A percentile compares a stretch with the other conserved stretches of the same genome.
phyloP scores from a whole-genome alignment of 1,284 basidiomycete species.

The Cryptococcus sp. region DNA sequence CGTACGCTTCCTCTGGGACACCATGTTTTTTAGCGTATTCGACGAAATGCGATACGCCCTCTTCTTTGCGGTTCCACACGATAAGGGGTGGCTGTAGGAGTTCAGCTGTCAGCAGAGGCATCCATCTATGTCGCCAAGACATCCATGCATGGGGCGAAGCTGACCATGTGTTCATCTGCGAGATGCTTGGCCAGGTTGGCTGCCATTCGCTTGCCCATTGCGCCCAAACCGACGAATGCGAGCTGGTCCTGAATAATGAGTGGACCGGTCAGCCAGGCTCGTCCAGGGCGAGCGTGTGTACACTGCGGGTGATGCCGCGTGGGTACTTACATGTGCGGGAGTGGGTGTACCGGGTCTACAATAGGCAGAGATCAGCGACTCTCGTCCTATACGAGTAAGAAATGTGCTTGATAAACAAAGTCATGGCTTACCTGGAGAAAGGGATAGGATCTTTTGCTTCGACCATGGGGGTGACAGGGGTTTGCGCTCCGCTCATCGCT shows the following conservation, averaged over 20 bases:
- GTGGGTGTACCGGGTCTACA: slow-evolving; percentile 43
- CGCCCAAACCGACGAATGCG: slow-evolving; percentile 52
- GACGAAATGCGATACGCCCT: slow-evolving; percentile 43
- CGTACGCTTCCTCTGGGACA: slow-evolving; percentile 33
- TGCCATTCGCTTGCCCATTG: slow-evolving; percentile 52
- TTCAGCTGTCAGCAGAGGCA: background rate
- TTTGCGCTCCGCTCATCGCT: slow-evolving; percentile 8
- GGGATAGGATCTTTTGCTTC: slow-evolving; percentile 36
- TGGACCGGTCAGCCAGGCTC: background rate
- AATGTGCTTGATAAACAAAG: background rate
- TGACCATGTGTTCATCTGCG: slow-evolving; percentile 18
- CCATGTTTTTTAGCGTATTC: slow-evolving; percentile 33
- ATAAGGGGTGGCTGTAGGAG: slow-evolving; percentile 43
- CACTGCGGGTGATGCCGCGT: background rate
- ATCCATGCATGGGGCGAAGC: background rate
- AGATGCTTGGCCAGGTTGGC: slow-evolving; percentile 47
- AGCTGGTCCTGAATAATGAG: slow-evolving; percentile 37
- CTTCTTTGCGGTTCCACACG: slow-evolving; percentile 50
- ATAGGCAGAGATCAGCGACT: background rate
- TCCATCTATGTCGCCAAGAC: background rate
- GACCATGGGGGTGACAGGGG: slow-evolving; percentile 12
- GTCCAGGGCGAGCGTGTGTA: background rate
- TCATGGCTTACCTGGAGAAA: slow-evolving; percentile 41
- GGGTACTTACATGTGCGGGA: slow-evolving; percentile 36
- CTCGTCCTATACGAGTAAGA: background rate